A percentile compares a stretch with the other conserved stretches of the same genome.
Evolutionary conservation across 805 yeast genomes (phyloP).

Genomic region (Diddensiella santjacobensis): DNA sequence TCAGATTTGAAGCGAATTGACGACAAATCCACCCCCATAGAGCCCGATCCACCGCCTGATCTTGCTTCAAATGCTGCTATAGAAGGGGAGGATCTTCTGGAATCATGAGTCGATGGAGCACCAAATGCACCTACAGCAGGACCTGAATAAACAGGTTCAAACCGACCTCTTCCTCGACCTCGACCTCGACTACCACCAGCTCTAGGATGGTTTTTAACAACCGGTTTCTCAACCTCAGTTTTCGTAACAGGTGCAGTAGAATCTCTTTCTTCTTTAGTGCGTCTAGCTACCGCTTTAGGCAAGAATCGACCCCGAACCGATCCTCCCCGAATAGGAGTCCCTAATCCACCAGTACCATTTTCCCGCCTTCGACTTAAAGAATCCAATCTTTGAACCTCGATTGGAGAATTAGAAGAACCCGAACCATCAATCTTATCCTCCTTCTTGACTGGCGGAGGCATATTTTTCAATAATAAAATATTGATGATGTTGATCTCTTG

Average conservation of each 20-base stretch:
- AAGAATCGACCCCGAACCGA: slow-evolving; percentile 50
- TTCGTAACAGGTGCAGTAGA: slow-evolving; percentile 61
- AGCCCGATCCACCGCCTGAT: not conserved
- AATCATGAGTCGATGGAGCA: slow-evolving; percentile 29
- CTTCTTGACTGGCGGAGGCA: too few relatives aligned
- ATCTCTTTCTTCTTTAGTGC: slow-evolving; percentile 79
- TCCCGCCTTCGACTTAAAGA: slow-evolving; percentile 16
- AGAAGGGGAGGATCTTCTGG: not conserved
- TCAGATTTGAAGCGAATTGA: slow-evolving; percentile 20
- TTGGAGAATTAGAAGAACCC: not conserved
- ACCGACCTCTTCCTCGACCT: slow-evolving; percentile 23
- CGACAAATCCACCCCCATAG: not conserved
- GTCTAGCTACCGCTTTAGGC: slow-evolving; percentile 84
- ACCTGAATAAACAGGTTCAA: slow-evolving; percentile 23
- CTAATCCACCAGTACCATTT: slow-evolving; percentile 5
- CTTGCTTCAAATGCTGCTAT: not conserved
- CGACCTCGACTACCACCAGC: slow-evolving; percentile 21
- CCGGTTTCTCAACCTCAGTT: slow-evolving; percentile 28
- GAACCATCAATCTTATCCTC: not conserved
- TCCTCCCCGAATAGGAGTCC: slow-evolving; percentile 1
- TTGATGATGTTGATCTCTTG: too few relatives aligned
- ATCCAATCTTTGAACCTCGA: slow-evolving; percentile 17
- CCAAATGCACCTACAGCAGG: slow-evolving; percentile 37
- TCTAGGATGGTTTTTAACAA: slow-evolving; percentile 20
- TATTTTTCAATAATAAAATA: not conserved